A percentile compares a stretch with the other conserved stretches of the same genome.
phyloP scores from a whole-genome alignment of 208 protist genomes.

The Endotrypanum monterogeii region DNA sequence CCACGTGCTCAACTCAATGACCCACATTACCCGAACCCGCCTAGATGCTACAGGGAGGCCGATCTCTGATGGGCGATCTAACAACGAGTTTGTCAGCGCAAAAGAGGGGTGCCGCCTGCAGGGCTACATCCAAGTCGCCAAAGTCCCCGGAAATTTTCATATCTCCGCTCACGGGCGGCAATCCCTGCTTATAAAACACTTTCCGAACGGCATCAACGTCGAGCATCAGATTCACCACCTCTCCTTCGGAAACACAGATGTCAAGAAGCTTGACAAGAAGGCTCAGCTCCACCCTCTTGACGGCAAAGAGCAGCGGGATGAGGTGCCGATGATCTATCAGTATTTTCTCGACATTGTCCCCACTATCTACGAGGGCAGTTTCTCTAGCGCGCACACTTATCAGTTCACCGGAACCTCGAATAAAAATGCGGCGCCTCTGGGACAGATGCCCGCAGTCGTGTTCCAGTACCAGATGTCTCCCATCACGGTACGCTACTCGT shows the following conservation, averaged over 20 bases:
- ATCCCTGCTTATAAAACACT: constrained; percentile 11
- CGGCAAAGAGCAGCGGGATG: constrained; percentile 17
- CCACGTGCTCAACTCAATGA: constrained; percentile 42
- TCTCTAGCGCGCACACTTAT: constrained; percentile 35
- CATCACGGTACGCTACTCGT: constrained; percentile 83
- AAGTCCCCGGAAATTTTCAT: constrained; percentile 65
- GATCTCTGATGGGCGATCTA: constrained; percentile 17
- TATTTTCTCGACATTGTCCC: constrained; percentile 62
- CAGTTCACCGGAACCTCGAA: constrained; percentile 44
- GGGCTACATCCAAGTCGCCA: constrained; percentile 45
- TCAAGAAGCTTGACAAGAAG: constrained; percentile 26
- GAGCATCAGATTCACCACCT: constrained; percentile 47
- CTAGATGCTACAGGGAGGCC: constrained; percentile 20
- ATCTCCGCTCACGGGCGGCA: constrained; percentile 41
- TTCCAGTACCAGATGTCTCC: constrained; percentile 93
- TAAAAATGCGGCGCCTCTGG: neutral
- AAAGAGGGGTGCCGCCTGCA: constrained; percentile 41
- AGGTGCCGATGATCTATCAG: constrained; percentile 23
- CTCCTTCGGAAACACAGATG: constrained; percentile 36
- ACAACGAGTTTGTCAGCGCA: constrained; percentile 16
- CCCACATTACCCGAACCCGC: constrained; percentile 35
- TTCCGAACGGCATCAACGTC: constrained; percentile 34
- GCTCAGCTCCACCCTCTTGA: constrained; percentile 34
- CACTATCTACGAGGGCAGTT: constrained; percentile 41
- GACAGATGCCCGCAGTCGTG: constrained; percentile 59